phyloP scores from a whole-genome alignment of 2,329 filamentous ascomycete genomes.

The Blastomyces gilchristii region DNA sequence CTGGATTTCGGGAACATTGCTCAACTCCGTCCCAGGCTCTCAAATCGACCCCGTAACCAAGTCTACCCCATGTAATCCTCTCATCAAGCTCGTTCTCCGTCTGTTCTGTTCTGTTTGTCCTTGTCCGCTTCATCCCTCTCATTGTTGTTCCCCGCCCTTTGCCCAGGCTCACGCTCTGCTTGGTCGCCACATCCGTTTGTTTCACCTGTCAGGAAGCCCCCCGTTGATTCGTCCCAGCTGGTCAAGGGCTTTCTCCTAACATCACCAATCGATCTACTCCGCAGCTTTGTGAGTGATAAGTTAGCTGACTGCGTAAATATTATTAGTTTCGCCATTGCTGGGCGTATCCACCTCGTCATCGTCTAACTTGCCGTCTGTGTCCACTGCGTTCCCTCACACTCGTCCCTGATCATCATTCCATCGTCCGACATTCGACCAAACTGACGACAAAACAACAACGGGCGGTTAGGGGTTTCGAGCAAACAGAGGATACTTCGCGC shows the following conservation, averaged over 20 bases:
- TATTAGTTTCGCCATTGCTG: neutral
- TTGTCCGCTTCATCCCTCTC: neutral
- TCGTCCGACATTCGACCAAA: neutral
- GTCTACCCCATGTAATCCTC: neutral
- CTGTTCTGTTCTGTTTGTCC: neutral
- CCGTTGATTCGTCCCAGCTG: neutral
- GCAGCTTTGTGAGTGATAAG: neutral
- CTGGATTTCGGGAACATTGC: neutral
- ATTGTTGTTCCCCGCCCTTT: neutral
- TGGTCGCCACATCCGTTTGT: neutral
- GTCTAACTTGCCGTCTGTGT: neutral
- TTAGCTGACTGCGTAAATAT: neutral
- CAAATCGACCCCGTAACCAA: neutral
- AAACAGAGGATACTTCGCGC: neutral
- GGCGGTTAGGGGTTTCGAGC: neutral
- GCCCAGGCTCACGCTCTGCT: neutral
- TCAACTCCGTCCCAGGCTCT: neutral
- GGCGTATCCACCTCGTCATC: conserved; percentile 4
- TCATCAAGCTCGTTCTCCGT: neutral
- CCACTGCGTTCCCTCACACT: neutral
- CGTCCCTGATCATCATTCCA: neutral
- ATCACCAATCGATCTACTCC: neutral
- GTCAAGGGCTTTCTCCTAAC: neutral
- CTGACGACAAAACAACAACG: neutral
- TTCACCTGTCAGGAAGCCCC: neutral